A percentile compares a stretch with the other conserved stretches of the same genome.
These are phyloP conservation scores for Diddensiella caesifluorescens DNA, from an alignment of 805 yeast species.

Conservation along the genomic window DNA sequence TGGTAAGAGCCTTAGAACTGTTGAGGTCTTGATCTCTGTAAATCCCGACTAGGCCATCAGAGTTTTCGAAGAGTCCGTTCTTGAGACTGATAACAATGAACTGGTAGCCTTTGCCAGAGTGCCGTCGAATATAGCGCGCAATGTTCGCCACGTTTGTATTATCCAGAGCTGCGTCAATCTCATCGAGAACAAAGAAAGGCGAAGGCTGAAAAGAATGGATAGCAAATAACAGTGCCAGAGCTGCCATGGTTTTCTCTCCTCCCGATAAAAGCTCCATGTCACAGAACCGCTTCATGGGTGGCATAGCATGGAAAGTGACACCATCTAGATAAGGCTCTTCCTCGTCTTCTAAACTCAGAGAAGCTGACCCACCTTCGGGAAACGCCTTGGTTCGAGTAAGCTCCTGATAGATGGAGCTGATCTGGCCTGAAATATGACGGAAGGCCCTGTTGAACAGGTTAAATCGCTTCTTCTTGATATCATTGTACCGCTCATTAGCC, in stretches of 20 bases:
- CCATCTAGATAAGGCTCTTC: constrained; percentile 87
- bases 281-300: constrained; percentile 88
- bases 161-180: constrained; percentile 97
- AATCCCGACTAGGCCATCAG: constrained; percentile 90
- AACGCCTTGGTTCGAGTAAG: constrained; percentile 66
- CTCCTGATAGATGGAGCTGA: constrained; percentile 79
- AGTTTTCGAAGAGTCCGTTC: constrained; percentile 76
- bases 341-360: constrained; percentile 76
- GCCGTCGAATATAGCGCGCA: constrained; percentile 75
- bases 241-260: constrained; percentile 96
- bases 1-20: constrained; percentile 22
- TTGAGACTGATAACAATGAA: constrained; percentile 91
- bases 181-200: constrained; percentile 93
- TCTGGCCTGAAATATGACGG: constrained; percentile 63
- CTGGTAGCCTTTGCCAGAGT: constrained; percentile 64
- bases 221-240: constrained; percentile 85
- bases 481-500: constrained; percentile 50
- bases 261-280: constrained; percentile 93
- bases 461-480: constrained; percentile 54
- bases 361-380: constrained; percentile 91
- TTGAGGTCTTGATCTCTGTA: constrained; percentile 38
- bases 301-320: constrained; percentile 87
- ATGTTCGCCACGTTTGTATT: constrained; percentile 78
- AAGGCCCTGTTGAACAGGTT: constrained; percentile 66
- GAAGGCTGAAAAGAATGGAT: constrained; percentile 87